phyloP scores from a whole-genome alignment of 805 yeast genomes.

The Zygosaccharomyces lentus region DNA sequence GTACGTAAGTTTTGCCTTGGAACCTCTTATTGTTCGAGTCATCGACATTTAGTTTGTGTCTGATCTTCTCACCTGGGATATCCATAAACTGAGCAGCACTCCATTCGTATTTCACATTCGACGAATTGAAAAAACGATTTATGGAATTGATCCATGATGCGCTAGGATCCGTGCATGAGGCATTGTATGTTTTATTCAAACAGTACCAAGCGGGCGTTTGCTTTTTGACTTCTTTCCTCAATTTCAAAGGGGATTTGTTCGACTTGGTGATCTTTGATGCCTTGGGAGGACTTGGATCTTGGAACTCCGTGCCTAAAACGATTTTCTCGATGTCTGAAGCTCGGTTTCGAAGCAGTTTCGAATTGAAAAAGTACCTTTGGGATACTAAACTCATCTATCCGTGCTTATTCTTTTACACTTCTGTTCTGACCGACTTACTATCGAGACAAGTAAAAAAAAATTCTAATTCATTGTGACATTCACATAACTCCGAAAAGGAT shows the following conservation, averaged over 20 bases:
- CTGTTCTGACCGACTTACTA: background rate
- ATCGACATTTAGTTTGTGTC: slow-evolving; percentile 8
- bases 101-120: slow-evolving; percentile 55
- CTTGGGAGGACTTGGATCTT: background rate
- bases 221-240: background rate
- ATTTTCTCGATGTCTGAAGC: slow-evolving; percentile 5
- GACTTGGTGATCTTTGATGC: background rate
- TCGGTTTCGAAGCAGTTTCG: background rate
- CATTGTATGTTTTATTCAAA: slow-evolving; percentile 16
- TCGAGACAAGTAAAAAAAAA: no score
- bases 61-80: slow-evolving; percentile 44
- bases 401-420: background rate
- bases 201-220: slow-evolving; percentile 12
- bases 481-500: background rate
- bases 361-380: background rate
- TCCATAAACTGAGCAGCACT: slow-evolving; percentile 47
- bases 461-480: no score
- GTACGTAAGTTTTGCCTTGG: slow-evolving; percentile 27
- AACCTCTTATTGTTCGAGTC: slow-evolving; percentile 28
- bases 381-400: background rate
- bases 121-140: slow-evolving; percentile 44
- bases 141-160: slow-evolving; percentile 23
- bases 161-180: slow-evolving; percentile 18
- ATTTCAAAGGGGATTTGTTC: background rate
- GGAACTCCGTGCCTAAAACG: slow-evolving; percentile 6